Base-by-base conservation (phyloP, 345 rosid genomes). In the Populus deltoides region DNA sequence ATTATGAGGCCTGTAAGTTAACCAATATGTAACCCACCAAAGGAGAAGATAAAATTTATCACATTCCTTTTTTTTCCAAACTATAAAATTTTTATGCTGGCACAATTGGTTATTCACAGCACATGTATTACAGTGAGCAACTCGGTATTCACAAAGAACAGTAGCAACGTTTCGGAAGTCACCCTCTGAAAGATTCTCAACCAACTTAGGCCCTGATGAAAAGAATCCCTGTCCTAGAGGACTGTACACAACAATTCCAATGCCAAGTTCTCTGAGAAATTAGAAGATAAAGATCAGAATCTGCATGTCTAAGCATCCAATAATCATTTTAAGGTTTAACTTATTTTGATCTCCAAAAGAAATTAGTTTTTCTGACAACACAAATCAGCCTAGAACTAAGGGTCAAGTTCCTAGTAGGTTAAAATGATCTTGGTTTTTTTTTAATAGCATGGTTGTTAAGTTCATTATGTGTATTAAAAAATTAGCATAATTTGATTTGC, bases 151-250 rank as follows among this genome's bases (percentile, higher is more conserved):
- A 27, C 16, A 63, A 20, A 6, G 38, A 35, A 2, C 66, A 31
- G 53, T 65, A 72, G 78, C 62, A 29, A 81, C 93, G 91, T 78
- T 81, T 41, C 90, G 80, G 33, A 25, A 81, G 71, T 92, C 94
- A 31, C 79, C 80, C 33, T 86, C 57, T 0, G 81, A 70, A 0
- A 92, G 27, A 41, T 71, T 83, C 57, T 89, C 92, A 75, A 83
- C 62, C 31, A 92, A 22, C 68, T 90, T 88, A 29, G 93, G 80
- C 75, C 97, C 93, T 5, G 81, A 61, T 57, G 92, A 86, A 2
- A 92, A 78, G 86, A 92, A 92, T 7, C 93, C 94, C 65, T 92
- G 81, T 62, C 93, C 93, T 5, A 92, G 72, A 55, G 92, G 91
- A 79, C 96, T 86, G 74, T 90, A 92, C 1, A 90, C 86, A 53